Conservation (phyloP, 2,329 filamentous ascomycete species). For the Atkinsonella hypoxylon region DNA sequence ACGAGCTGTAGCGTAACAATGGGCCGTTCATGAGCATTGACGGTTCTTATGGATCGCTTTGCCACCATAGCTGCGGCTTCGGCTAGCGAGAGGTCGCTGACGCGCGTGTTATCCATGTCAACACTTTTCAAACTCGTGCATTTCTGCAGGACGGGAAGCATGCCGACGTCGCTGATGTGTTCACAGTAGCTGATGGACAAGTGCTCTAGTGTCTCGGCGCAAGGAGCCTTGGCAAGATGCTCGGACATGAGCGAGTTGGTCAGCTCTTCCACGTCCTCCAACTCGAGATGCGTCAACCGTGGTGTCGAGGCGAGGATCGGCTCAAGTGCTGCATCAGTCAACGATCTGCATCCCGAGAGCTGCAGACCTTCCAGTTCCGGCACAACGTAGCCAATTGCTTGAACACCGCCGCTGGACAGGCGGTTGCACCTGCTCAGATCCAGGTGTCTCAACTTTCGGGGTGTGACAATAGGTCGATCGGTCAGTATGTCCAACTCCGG, state of each 20-base stretch:
- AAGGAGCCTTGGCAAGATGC: slow-evolving; percentile 65
- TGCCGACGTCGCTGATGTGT: slow-evolving; percentile 66
- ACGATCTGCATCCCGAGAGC: slow-evolving; percentile 60
- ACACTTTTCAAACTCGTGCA: slow-evolving; percentile 59
- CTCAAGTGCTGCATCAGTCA: slow-evolving; percentile 63
- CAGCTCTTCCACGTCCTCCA: slow-evolving; percentile 72
- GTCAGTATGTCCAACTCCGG: slow-evolving; percentile 75
- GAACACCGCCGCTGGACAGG: slow-evolving; percentile 63
- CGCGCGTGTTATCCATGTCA: slow-evolving; percentile 86
- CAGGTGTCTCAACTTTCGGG: slow-evolving; percentile 69
- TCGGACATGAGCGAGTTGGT: slow-evolving; percentile 63
- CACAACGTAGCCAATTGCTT: slow-evolving; percentile 58
- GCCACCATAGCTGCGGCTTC: slow-evolving; percentile 77
- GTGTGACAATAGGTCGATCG: slow-evolving; percentile 60
- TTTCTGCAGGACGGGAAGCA: slow-evolving; percentile 69
- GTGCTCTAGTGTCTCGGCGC: slow-evolving; percentile 59
- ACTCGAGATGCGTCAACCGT: slow-evolving; percentile 70
- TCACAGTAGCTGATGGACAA: slow-evolving; percentile 88
- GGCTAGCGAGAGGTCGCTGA: slow-evolving; percentile 73
- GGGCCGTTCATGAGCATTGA: slow-evolving; percentile 29
- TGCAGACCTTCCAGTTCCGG: slow-evolving; percentile 75
- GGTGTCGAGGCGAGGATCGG: slow-evolving; percentile 65
- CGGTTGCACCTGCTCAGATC: slow-evolving; percentile 70
- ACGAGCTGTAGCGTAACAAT: slow-evolving; percentile 60
- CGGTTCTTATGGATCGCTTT: slow-evolving; percentile 40